Conservation (phyloP, 225 moss, liverwort and hornwort species). For the Polytrichum commune region DNA sequence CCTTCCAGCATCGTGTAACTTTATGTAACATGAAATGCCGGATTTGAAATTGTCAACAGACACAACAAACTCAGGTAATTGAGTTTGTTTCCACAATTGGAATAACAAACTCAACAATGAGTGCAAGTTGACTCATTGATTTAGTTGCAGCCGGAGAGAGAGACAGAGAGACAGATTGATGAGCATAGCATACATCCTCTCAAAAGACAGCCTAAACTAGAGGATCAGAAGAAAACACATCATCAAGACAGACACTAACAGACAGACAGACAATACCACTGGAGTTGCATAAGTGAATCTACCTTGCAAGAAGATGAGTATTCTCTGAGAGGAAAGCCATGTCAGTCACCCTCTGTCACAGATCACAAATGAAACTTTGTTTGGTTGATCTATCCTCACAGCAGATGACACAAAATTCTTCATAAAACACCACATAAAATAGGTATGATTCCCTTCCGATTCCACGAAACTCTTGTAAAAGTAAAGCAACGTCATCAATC, state of each 20-base stretch:
- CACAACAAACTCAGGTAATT: no score
- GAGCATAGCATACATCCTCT: not conserved
- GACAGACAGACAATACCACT: no score
- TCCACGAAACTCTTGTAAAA: not conserved
- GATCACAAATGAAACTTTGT: not conserved
- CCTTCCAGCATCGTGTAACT: not conserved
- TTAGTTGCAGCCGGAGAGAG: no score
- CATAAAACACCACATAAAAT: not conserved
- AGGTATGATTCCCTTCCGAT: not conserved
- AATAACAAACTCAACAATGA: no score
- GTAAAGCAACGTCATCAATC: not conserved
- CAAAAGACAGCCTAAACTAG: not conserved
- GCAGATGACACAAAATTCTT: not conserved
- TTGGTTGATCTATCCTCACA: not conserved
- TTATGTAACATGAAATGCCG: no score
- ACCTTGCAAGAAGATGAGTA: conserved; percentile 51
- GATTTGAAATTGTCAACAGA: no score
- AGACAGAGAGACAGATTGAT: not conserved
- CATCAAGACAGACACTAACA: not conserved
- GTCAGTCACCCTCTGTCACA: conserved; percentile 54
- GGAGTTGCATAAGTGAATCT: conserved; percentile 11
- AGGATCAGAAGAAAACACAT: not conserved
- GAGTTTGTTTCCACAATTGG: no score
- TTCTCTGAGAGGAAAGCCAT: conserved; percentile 45
- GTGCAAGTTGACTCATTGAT: no score